A percentile compares a stretch with the other conserved stretches of the same genome.
Conservation (phyloP, 148 eudicot species). For the Spergularia bocconei region DNA sequence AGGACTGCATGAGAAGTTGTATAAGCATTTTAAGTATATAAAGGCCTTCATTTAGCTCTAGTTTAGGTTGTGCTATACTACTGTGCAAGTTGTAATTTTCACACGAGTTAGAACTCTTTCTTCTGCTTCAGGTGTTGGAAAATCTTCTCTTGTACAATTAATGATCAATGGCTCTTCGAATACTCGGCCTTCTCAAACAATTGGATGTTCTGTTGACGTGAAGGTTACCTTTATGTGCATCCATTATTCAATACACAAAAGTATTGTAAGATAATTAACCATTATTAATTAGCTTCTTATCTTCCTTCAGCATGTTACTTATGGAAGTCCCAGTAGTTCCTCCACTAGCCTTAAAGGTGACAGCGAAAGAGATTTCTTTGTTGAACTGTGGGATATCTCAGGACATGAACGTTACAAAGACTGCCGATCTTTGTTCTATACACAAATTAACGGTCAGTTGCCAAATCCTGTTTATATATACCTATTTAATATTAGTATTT, state of each 20-base stretch:
- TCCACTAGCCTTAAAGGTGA: constrained; percentile 81
- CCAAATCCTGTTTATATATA: neutral
- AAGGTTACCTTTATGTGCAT: constrained; percentile 44
- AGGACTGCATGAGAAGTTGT: neutral
- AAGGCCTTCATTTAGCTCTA: neutral
- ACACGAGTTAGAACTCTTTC: neutral
- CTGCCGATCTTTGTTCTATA: constrained; percentile 86
- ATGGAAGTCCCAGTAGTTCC: constrained; percentile 77
- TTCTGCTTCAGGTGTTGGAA: constrained; percentile 72
- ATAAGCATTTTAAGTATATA: neutral
- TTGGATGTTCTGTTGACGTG: constrained; percentile 81
- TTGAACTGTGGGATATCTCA: constrained; percentile 93
- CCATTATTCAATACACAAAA: neutral
- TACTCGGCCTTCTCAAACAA: constrained; percentile 74
- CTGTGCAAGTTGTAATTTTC: constrained; percentile 2
- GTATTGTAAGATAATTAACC: neutral
- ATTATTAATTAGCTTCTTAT: constrained; percentile 10
- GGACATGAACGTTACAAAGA: constrained; percentile 96
- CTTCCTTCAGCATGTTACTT: constrained; percentile 64
- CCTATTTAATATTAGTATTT: neutral
- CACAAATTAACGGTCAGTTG: constrained; percentile 73
- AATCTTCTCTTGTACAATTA: constrained; percentile 89
- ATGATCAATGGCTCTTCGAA: constrained; percentile 76
- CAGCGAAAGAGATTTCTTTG: constrained; percentile 75
- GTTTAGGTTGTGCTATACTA: neutral